These are phyloP conservation scores for Alternaria panax DNA, from an alignment of 2,329 filamentous ascomycete species.

Conservation along the genomic window DNA sequence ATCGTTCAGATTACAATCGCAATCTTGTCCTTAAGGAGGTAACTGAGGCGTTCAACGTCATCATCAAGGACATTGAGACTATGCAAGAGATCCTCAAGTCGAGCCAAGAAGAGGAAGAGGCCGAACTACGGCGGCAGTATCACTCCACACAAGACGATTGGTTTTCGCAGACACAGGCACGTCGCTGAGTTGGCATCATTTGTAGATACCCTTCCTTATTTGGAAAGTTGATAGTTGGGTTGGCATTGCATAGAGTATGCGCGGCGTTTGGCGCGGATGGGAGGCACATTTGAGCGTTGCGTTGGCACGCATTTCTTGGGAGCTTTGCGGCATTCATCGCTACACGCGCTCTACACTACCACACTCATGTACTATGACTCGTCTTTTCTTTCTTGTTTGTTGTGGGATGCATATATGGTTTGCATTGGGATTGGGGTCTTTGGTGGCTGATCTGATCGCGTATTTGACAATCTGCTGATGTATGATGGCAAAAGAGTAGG, in stretches of 20 bases:
- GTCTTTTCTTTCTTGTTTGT: background rate
- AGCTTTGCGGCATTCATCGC: background rate
- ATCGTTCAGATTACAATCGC: conserved; percentile 82
- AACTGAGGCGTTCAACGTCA: conserved; percentile 75
- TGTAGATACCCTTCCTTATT: background rate
- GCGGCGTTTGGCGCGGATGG: conserved; percentile 5
- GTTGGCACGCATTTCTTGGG: background rate
- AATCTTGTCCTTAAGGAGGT: conserved; percentile 72
- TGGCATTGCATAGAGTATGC: background rate
- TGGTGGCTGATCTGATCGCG: background rate
- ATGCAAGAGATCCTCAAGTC: conserved; percentile 55
- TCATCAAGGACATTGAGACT: conserved; percentile 71
- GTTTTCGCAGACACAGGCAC: conserved; percentile 14
- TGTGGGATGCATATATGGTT: background rate
- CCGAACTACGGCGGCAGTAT: conserved; percentile 13
- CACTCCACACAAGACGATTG: conserved; percentile 14
- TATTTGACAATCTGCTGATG: background rate
- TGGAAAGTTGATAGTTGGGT: background rate
- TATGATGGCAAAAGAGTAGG: background rate
- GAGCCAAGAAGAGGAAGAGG: conserved; percentile 47
- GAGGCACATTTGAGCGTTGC: background rate
- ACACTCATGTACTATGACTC: conserved; percentile 10
- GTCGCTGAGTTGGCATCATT: background rate
- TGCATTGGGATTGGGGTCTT: background rate
- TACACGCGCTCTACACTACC: background rate